phyloP scores from a whole-genome alignment of 129 eudicot species.

The Tanacetum coccineum region DNA sequence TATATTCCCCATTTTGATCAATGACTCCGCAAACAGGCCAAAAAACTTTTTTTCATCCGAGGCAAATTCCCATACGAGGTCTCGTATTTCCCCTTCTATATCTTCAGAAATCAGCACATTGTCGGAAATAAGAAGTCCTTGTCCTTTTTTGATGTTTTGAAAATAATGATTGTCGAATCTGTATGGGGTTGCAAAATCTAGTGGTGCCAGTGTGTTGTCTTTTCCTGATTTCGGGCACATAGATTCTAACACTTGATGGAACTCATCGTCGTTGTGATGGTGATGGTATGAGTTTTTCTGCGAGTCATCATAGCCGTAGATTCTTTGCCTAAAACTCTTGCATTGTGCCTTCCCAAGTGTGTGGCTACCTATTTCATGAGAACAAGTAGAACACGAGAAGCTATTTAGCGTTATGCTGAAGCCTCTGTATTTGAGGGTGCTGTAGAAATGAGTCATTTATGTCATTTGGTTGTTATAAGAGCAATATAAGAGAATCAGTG shows the following conservation, averaged over 20 bases:
- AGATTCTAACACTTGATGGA: conserved; percentile 25
- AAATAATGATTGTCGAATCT: conserved; percentile 53
- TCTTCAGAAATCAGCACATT: conserved; percentile 43
- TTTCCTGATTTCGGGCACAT: conserved; percentile 51
- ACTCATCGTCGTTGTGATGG: conserved; percentile 19
- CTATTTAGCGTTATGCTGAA: too few species aligned
- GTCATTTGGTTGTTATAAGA: neutral
- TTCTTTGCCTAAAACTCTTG: conserved; percentile 45
- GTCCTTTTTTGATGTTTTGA: conserved; percentile 41
- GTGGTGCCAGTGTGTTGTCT: conserved; percentile 42
- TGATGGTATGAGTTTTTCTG: conserved; percentile 20
- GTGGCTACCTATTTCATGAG: conserved; percentile 45
- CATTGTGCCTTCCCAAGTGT: conserved; percentile 67
- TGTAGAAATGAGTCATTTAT: neutral
- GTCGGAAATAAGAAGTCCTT: conserved; percentile 50
- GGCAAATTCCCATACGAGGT: conserved; percentile 49
- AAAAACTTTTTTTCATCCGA: conserved; percentile 37
- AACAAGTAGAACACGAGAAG: neutral
- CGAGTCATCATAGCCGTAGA: conserved; percentile 30
- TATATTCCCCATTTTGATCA: conserved; percentile 59
- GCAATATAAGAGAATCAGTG: neutral
- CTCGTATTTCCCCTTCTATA: conserved; percentile 37
- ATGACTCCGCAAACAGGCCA: conserved; percentile 40
- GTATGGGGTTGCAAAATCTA: conserved; percentile 40
- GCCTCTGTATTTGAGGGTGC: too few species aligned